phyloP scores from a whole-genome alignment of 192 early-diverging fungal species.

The Mortierella claussenii region DNA sequence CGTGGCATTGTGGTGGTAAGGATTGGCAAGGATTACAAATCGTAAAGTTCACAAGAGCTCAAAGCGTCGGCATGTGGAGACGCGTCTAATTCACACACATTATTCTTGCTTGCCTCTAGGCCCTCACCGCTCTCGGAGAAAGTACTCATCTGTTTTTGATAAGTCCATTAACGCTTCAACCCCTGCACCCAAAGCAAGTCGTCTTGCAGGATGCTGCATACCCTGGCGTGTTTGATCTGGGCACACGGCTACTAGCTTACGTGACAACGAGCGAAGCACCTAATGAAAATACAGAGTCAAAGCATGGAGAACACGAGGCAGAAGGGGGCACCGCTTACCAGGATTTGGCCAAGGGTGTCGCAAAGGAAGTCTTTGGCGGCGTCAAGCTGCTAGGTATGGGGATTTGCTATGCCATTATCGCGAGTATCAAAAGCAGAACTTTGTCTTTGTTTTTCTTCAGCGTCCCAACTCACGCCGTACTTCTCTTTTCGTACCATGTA shows the following conservation, averaged over 20 bases:
- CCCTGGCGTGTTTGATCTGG: constrained; percentile 69
- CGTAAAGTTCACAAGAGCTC: too few species aligned
- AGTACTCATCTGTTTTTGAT: constrained; percentile 59
- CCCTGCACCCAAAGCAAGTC: constrained; percentile 37
- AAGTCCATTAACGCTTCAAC: constrained; percentile 59
- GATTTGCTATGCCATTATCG: background rate
- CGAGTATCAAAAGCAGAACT: background rate
- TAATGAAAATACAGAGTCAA: constrained; percentile 64
- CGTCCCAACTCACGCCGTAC: background rate
- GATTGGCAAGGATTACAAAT: too few species aligned
- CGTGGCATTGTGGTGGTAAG: constrained; percentile 72
- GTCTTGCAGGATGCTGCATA: constrained; percentile 64
- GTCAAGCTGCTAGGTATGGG: constrained; percentile 74
- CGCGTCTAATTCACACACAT: too few species aligned
- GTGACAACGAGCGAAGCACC: constrained; percentile 65
- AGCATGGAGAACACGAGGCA: constrained; percentile 54
- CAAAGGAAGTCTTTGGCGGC: constrained; percentile 82
- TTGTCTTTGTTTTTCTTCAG: background rate
- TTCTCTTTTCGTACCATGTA: constrained; percentile 17
- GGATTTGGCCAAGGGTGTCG: constrained; percentile 76
- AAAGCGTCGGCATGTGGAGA: too few species aligned
- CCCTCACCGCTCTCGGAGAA: constrained; percentile 40
- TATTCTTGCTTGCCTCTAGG: constrained; percentile 1
- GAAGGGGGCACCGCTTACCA: constrained; percentile 43
- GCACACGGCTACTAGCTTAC: constrained; percentile 75